Evolutionary conservation across 2,329 filamentous ascomycete species (phyloP), one percentile per base, ranked within the genome.

Genomic region (Pestalotiopsis sp.): DNA sequence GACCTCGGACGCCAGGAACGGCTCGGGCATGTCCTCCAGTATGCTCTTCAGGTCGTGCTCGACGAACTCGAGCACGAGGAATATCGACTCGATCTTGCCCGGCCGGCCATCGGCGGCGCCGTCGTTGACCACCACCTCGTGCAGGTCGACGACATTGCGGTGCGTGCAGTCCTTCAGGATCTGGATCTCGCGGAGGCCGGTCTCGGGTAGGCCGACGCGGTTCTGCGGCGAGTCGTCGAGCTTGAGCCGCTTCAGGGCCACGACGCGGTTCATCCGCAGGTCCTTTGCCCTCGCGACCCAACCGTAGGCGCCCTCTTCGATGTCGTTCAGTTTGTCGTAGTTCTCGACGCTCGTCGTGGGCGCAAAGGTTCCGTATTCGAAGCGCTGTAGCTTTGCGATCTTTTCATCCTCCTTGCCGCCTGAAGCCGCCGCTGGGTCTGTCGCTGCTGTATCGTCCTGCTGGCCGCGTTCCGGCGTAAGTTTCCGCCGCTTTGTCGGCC

Each of bases 301-400:
- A 60, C 96, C 96, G 80, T 99, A 99, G 9, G 94, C 94, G 45
- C 96, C 96, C 83, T 99, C 96, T 80, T 98, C 96, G 75, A 99
- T 99, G 78, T 96, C 93, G 80, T 99, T 99, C 68, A 99, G 85
- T 73, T 93, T 92, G 76, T 98, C 93, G 82, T 95, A 99, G 77
- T 93, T 91, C 76, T 95, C 92, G 31, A 97, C 92, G 77, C 93
- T 93, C 70, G 92, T 87, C 76, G 92, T 92, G 68, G 82, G 85
- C 64, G 88, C 87, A 90, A 94, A 97, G 73, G 83, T 80, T 11
- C 88, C 87, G 14, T 85, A 84, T 11, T 92, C 87, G 76, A 97
- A 95, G 12, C 92, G 90, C 57, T 98, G 81, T 2, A 97, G 84
- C 71, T 86, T 89, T 45, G 74, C 71, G 75, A 76, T 60, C 73